A percentile compares a stretch with the other conserved stretches of the same genome.
These are phyloP conservation scores for Penicillium sp. DNA, from an alignment of 2,329 filamentous ascomycete species.

Conservation along the genomic window DNA sequence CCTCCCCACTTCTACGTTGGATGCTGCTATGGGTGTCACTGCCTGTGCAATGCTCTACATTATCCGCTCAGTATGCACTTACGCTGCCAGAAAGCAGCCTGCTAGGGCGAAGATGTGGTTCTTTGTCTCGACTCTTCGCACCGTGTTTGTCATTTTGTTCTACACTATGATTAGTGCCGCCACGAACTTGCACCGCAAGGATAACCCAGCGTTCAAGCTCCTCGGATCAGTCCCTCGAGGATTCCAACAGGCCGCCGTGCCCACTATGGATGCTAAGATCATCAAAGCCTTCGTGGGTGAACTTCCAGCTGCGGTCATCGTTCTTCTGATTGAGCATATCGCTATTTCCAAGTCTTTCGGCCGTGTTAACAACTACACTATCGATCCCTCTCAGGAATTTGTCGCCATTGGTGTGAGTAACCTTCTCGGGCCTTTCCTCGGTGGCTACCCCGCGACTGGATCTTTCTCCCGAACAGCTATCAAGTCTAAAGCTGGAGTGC, in stretches of 20 bases:
- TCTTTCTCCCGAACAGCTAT: slow-evolving; percentile 95
- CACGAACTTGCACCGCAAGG: slow-evolving; percentile 60
- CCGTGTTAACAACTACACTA: slow-evolving; percentile 88
- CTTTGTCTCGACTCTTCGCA: slow-evolving; percentile 82
- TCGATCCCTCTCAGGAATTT: slow-evolving; percentile 90
- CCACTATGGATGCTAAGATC: slow-evolving; percentile 57
- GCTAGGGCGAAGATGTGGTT: slow-evolving; percentile 66
- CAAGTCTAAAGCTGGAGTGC: slow-evolving; percentile 91
- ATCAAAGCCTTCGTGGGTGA: slow-evolving; percentile 61
- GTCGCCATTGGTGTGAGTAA: slow-evolving; percentile 89
- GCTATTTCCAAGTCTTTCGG: slow-evolving; percentile 96
- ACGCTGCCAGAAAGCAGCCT: slow-evolving; percentile 60
- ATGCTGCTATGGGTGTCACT: slow-evolving; percentile 81
- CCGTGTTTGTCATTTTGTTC: slow-evolving; percentile 79
- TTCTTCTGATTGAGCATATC: slow-evolving; percentile 94
- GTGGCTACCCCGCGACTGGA: slow-evolving; percentile 83
- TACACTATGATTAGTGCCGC: slow-evolving; percentile 88
- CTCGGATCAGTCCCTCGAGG: slow-evolving; percentile 71
- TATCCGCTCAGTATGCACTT: slow-evolving; percentile 59
- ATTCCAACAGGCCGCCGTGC: slow-evolving; percentile 70
- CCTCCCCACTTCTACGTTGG: slow-evolving; percentile 58
- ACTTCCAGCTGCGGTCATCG: slow-evolving; percentile 77
- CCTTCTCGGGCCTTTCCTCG: slow-evolving; percentile 80
- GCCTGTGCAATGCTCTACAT: slow-evolving; percentile 68
- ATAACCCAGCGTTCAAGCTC: slow-evolving; percentile 62